A percentile compares a stretch with the other conserved stretches of the same genome.
phyloP scores from a whole-genome alignment of 2,329 filamentous ascomycete species.

The Neurospora sp. region DNA sequence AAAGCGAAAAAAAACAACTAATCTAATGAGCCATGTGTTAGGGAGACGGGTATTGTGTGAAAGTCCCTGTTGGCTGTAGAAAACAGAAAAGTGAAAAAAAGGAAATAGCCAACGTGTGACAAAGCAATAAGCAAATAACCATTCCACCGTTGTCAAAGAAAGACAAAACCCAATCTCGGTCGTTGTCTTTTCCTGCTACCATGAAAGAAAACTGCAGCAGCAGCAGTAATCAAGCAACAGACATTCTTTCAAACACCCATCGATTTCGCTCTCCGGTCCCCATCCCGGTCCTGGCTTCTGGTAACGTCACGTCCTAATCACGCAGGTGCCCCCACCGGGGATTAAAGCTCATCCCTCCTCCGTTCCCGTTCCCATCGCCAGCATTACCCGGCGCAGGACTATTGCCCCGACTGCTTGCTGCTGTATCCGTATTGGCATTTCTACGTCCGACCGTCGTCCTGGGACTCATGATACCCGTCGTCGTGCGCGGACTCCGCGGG shows the following conservation, averaged over 20 bases:
- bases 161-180: not conserved
- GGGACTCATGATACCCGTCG: slow-evolving; percentile 43
- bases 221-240: not conserved
- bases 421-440: slow-evolving; percentile 11
- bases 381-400: slow-evolving; percentile 32
- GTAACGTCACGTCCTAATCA: slow-evolving; percentile 21
- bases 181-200: not conserved
- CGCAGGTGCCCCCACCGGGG: slow-evolving; percentile 36
- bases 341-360: slow-evolving; percentile 15
- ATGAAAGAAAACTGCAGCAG: not conserved
- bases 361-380: not conserved
- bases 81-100: not conserved
- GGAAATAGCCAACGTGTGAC: not conserved
- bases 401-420: slow-evolving; percentile 37
- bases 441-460: slow-evolving; percentile 20
- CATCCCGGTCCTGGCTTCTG: slow-evolving; percentile 7
- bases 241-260: not conserved
- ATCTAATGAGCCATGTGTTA: not conserved
- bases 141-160: not conserved
- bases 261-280: not conserved
- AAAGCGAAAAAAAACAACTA: not conserved
- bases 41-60: not conserved
- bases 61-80: not conserved
- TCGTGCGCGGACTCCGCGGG: slow-evolving; percentile 46
- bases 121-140: not conserved